Conservation (phyloP, 768 basidiomycete genomes). For the Crucibulum laeve region DNA sequence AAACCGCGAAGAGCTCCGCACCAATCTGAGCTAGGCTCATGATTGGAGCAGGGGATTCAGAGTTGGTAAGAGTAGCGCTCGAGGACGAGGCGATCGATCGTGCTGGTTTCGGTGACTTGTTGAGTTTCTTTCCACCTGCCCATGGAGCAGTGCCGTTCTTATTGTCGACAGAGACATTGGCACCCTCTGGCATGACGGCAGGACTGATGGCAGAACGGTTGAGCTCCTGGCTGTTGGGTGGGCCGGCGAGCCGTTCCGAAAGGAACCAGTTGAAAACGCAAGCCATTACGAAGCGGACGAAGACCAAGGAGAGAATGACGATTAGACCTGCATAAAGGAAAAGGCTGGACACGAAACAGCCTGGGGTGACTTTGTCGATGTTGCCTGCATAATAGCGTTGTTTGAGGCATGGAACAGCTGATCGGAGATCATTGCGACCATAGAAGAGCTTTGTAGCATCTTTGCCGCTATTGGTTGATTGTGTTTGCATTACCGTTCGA, state of each 20-base stretch:
- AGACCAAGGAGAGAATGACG: conserved; percentile 86
- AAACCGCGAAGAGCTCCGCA: conserved; percentile 90
- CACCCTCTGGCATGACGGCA: conserved; percentile 94
- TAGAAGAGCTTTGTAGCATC: conserved; percentile 90
- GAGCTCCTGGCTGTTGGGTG: conserved; percentile 68
- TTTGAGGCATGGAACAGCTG: conserved; percentile 74
- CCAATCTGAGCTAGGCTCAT: conserved; percentile 91
- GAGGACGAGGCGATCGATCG: conserved; percentile 48
- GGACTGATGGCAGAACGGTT: conserved; percentile 87
- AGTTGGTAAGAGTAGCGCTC: conserved; percentile 51
- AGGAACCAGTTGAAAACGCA: conserved; percentile 97
- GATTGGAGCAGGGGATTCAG: conserved; percentile 49
- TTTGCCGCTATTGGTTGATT: conserved; percentile 57
- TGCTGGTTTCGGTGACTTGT: conserved; percentile 41
- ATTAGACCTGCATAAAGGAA: conserved; percentile 89
- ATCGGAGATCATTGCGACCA: conserved; percentile 58
- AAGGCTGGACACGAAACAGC: conserved; percentile 87
- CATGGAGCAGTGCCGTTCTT: conserved; percentile 91
- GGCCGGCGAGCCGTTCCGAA: conserved; percentile 73
- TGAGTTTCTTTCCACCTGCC: conserved; percentile 59
- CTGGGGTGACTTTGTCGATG: conserved; percentile 95
- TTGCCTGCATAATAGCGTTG: conserved; percentile 89
- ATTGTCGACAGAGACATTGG: conserved; percentile 92
- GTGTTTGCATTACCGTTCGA: conserved; percentile 59
- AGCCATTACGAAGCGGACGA: conserved; percentile 94